Base-by-base conservation (phyloP, 768 basidiomycete species). In the Pleurotus tuber-regium region DNA sequence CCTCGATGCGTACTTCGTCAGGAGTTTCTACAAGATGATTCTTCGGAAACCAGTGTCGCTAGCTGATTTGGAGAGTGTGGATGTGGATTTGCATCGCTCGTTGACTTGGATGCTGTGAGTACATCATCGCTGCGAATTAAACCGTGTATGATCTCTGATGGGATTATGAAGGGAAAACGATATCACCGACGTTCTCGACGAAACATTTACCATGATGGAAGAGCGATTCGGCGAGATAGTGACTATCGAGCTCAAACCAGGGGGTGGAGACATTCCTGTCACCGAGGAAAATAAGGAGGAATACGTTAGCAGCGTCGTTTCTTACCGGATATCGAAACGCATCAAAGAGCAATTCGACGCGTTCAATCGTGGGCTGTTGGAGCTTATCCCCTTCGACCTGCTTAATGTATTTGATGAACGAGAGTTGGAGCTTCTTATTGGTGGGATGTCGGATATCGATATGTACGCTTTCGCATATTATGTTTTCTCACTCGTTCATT, bases 381-480 rank as follows among this genome's bases (percentile, higher is more conserved):
- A 95, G 60, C 75, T 94, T 44, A 82, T 94, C 57, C 90, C 93
- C 5, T 73, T 82, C 54, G 90, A 93, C 58, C 76, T 95, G 46
- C 77, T 96, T 64, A 84, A 83, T 59, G 90, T 95, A 2, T 95
- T 96, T 60, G 93, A 96, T 63, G 92, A 95, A 66, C 78, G 89
- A 51, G 93, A 96, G 60, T 72, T 95, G 3, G 92, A 93, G 68
- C 68, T 95, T 48, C 73, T 96, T 56, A 93, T 96, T 55, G 92
- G 93, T 54, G 93, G 93, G 49, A 92, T 95, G 86, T 84, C 89
- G 26, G 92, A 94, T 64, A 92, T 92, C 44, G 89, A 93, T 63
- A 89, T 91, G 81, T 86, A 61, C 46, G 82, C 71, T 40, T 24
- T 48, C 23, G n/a, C 19, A 44, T n/a, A 10, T 12, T 24, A n/a